Conservation (phyloP, 441 rosid genomes). For the Melastoma candidum region DNA sequence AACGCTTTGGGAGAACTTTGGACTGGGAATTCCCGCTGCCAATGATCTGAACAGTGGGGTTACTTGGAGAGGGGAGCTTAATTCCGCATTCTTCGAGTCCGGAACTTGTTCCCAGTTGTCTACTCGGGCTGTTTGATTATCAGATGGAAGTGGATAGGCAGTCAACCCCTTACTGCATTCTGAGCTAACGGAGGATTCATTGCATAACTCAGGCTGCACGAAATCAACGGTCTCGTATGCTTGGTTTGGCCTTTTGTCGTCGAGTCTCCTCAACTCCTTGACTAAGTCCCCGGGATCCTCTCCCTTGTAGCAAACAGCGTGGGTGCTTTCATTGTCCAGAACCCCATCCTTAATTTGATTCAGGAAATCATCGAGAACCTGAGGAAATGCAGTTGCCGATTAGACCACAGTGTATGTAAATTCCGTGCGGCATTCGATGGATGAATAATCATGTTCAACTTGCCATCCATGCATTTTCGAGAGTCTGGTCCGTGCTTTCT, state of each 20-base stretch:
- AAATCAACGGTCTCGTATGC: not conserved
- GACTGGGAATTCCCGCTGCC: constrained; percentile 9
- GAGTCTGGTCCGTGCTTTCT: constrained; percentile 78
- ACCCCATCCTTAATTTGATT: constrained; percentile 61
- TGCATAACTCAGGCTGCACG: constrained; percentile 78
- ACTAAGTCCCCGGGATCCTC: constrained; percentile 67
- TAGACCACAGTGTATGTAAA: constrained; percentile 7
- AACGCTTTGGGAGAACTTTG: constrained; percentile 7
- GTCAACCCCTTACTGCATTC: constrained; percentile 87
- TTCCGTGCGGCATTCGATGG: no score
- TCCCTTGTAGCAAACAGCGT: constrained; percentile 57
- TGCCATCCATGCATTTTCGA: constrained; percentile 98
- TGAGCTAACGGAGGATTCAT: constrained; percentile 86
- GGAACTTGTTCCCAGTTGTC: not conserved
- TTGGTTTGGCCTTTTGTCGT: constrained; percentile 39
- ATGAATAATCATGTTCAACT: constrained; percentile 1
- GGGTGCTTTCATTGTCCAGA: constrained; percentile 30
- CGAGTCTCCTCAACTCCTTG: constrained; percentile 55
- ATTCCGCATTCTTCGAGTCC: constrained; percentile 2
- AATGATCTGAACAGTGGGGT: constrained; percentile 10
- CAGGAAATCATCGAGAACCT: constrained; percentile 83
- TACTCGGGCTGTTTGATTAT: no score
- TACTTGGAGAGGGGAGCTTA: constrained; percentile 3
- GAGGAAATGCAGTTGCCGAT: constrained; percentile 11
- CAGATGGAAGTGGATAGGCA: constrained; percentile 4